These are phyloP conservation scores for Quercus wislizeni DNA, from an alignment of 306 rosid species.

Conservation along the genomic window DNA sequence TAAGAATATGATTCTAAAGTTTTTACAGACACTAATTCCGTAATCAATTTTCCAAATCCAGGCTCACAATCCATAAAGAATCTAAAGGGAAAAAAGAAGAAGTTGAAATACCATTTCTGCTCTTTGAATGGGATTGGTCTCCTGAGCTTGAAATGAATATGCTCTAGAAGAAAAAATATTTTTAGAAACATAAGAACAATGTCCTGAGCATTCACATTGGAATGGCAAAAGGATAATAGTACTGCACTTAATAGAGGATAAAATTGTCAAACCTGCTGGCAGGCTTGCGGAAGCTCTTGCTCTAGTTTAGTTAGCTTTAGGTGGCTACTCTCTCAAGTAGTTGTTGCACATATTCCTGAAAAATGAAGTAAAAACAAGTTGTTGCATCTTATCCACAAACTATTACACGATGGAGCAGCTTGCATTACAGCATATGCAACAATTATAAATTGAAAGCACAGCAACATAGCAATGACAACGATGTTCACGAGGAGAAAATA, in stretches of 20 bases:
- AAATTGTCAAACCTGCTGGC: constrained; percentile 54
- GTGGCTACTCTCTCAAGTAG: constrained; percentile 72
- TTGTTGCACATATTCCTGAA: constrained; percentile 90
- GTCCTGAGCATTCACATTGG: background rate
- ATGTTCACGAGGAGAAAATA: no score
- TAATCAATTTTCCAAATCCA: background rate
- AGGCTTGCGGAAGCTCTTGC: constrained; percentile 88
- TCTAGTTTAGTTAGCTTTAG: constrained; percentile 82
- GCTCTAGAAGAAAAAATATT: constrained; percentile 51
- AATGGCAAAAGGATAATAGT: background rate
- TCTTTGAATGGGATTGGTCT: constrained; percentile 91
- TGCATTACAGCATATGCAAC: background rate
- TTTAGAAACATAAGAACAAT: background rate
- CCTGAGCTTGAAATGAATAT: constrained; percentile 87
- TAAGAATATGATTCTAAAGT: background rate
- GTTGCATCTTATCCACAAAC: background rate
- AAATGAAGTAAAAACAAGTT: constrained; percentile 7
- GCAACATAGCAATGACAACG: no score
- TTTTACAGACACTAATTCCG: background rate
- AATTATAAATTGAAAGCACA: no score
- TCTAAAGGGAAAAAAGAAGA: background rate
- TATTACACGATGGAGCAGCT: background rate
- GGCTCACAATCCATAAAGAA: background rate
- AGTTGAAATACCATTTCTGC: constrained; percentile 81
- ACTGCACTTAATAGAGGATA: constrained; percentile 15